Evolutionary conservation across 2,329 filamentous ascomycete species (phyloP).

Genomic region (Boeremia exigua): DNA sequence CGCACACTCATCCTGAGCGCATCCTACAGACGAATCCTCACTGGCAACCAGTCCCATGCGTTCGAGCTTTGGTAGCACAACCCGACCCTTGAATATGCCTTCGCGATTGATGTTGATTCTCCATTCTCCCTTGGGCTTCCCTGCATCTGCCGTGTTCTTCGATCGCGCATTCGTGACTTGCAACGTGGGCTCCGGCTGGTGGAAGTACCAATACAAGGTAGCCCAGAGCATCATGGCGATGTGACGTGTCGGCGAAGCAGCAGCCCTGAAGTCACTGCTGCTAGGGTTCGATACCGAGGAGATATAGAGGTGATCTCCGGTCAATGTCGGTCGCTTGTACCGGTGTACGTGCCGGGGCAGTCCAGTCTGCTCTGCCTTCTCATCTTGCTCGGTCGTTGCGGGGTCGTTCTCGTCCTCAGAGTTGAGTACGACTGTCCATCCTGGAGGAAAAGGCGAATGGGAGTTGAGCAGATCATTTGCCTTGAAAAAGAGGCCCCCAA

Average conservation of each 20-base stretch:
- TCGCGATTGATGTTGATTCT: conserved; percentile 81
- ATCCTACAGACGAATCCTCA: conserved; percentile 76
- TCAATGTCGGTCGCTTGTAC: conserved; percentile 77
- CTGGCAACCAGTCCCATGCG: conserved; percentile 86
- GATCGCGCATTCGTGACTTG: conserved; percentile 69
- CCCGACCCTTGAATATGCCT: conserved; percentile 83
- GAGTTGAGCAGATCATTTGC: conserved; percentile 74
- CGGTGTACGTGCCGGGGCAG: conserved; percentile 60
- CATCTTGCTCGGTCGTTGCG: conserved; percentile 45
- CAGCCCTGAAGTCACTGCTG: conserved; percentile 77
- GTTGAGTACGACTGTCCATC: conserved; percentile 89
- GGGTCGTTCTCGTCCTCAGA: conserved; percentile 59
- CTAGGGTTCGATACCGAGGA: conserved; percentile 88
- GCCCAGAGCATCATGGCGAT: conserved; percentile 98
- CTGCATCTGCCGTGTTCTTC: conserved; percentile 67
- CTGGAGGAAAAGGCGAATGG: conserved; percentile 74
- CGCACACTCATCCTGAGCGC: conserved; percentile 65
- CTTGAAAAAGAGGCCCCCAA: conserved; percentile 91
- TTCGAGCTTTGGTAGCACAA: conserved; percentile 88
- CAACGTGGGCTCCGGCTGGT: conserved; percentile 75
- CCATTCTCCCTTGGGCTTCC: conserved; percentile 85
- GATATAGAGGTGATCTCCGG: conserved; percentile 84
- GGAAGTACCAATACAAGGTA: conserved; percentile 96
- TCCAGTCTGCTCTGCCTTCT: conserved; percentile 38
- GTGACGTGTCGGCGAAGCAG: conserved; percentile 81